Percentiles rank a stretch among this genome's conserved stretches.
These are phyloP conservation scores for Scytalidium sp. DNA, from an alignment of 2,329 filamentous ascomycete genomes.

Conservation along the genomic window DNA sequence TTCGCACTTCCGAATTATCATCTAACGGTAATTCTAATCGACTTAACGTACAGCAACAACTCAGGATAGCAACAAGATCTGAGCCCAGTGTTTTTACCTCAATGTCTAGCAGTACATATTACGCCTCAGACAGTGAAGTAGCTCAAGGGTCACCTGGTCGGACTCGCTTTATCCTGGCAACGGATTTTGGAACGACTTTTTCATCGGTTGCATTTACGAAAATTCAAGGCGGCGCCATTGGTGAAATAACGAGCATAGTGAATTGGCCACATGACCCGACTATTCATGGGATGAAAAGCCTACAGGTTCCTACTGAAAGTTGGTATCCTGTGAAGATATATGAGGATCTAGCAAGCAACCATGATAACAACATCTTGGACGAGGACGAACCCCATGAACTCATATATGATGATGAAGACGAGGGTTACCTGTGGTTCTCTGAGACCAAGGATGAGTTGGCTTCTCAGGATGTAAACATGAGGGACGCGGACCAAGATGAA, in stretches of 20 bases:
- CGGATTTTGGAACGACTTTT: conserved; percentile 20
- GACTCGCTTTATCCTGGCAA: conserved; percentile 10
- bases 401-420: not conserved
- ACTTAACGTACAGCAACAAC: too few species aligned
- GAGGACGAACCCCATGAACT: not conserved
- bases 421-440: not conserved
- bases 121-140: not conserved
- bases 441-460: not conserved
- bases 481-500: not conserved
- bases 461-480: not conserved
- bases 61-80: not conserved
- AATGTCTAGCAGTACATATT: not conserved
- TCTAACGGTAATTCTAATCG: too few species aligned
- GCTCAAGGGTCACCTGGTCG: not conserved
- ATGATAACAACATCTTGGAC: not conserved
- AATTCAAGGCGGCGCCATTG: not conserved
- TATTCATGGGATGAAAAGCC: conserved; percentile 1
- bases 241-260: conserved; percentile 10
- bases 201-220: conserved; percentile 11
- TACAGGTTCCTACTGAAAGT: conserved; percentile 17
- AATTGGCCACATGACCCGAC: conserved; percentile 15
- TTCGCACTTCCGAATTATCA: not conserved
- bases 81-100: too few species aligned
- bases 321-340: conserved; percentile 15
- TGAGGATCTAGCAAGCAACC: not conserved